These are phyloP conservation scores for Geotrichum australiense DNA, from an alignment of 1,139 yeast species.

Conservation along the genomic window DNA sequence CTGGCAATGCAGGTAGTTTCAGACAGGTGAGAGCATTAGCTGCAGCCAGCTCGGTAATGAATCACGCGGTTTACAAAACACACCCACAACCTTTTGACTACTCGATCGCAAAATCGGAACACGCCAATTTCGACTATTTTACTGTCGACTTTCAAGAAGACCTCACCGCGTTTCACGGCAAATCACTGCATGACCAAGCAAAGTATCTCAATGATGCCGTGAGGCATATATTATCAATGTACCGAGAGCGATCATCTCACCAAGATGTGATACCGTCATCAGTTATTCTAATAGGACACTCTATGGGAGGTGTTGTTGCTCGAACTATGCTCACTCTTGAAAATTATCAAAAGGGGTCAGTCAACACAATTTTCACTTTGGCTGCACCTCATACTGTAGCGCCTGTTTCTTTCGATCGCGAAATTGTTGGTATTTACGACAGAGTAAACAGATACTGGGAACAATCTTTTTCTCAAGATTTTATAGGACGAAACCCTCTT, in stretches of 20 bases:
- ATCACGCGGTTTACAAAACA: constrained; percentile 17
- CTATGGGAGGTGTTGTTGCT: constrained; percentile 87
- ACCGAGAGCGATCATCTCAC: constrained; percentile 27
- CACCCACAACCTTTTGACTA: too few species aligned
- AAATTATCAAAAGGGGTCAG: constrained; percentile 55
- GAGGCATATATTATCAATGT: constrained; percentile 61
- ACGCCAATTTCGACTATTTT: constrained; percentile 55
- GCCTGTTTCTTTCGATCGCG: constrained; percentile 82
- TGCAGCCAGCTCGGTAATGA: constrained; percentile 50
- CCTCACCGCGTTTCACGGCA: constrained; percentile 92
- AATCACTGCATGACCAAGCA: constrained; percentile 89
- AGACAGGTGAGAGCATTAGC: constrained; percentile 77
- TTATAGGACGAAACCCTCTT: constrained; percentile 30
- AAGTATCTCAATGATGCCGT: constrained; percentile 89
- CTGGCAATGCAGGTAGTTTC: constrained; percentile 85
- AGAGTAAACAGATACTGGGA: constrained; percentile 69
- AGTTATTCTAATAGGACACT: constrained; percentile 66
- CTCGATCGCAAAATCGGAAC: constrained; percentile 8
- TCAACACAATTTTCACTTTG: constrained; percentile 66
- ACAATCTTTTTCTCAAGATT: constrained; percentile 38
- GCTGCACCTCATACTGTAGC: constrained; percentile 84
- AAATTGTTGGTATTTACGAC: constrained; percentile 58
- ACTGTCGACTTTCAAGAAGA: constrained; percentile 94
- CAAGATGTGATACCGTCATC: constrained; percentile 42
- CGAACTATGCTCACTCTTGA: constrained; percentile 69